A percentile compares a stretch with the other conserved stretches of the same genome.
phyloP scores from a whole-genome alignment of 352 stramenopile genomes.

The Pythium brassicae region DNA sequence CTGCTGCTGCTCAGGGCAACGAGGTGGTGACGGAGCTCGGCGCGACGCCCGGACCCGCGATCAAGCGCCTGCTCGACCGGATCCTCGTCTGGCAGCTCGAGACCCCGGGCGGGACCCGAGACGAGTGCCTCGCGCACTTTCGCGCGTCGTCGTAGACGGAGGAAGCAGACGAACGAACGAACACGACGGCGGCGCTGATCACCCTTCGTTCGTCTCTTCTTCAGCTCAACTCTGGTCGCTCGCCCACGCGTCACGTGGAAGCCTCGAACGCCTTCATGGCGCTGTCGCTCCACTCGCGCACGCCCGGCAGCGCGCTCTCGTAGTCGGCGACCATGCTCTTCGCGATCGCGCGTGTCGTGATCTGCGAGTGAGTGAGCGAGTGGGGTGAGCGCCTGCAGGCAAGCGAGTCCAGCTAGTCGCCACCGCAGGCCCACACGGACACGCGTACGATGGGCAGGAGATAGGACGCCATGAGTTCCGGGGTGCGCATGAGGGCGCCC shows the following conservation, averaged over 20 bases:
- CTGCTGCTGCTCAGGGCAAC: slow-evolving; percentile 38
- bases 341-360: slow-evolving; percentile 42
- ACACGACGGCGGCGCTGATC: no score
- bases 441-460: slow-evolving; percentile 52
- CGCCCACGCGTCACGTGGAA: no score
- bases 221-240: no score
- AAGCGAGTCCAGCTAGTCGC: no score
- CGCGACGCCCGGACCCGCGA: slow-evolving; percentile 49
- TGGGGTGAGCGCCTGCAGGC: no score
- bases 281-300: slow-evolving; percentile 56
- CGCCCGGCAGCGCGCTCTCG: slow-evolving; percentile 30
- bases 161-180: no score
- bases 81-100: slow-evolving; percentile 60
- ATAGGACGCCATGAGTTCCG: slow-evolving; percentile 46
- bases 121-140: slow-evolving; percentile 53
- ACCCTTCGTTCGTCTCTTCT: no score
- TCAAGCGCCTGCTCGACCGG: slow-evolving; percentile 54
- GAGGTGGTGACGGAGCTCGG: slow-evolving; percentile 57
- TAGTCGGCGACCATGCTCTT: slow-evolving; percentile 72
- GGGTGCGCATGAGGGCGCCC: slow-evolving; percentile 41
- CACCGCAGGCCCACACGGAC: no score
- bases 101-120: slow-evolving; percentile 42
- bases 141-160: background rate
- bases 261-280: no score
- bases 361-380: slow-evolving; percentile 15